phyloP scores from a whole-genome alignment of 2,329 filamentous ascomycete species.

The Tolypocladium pustulatum region DNA sequence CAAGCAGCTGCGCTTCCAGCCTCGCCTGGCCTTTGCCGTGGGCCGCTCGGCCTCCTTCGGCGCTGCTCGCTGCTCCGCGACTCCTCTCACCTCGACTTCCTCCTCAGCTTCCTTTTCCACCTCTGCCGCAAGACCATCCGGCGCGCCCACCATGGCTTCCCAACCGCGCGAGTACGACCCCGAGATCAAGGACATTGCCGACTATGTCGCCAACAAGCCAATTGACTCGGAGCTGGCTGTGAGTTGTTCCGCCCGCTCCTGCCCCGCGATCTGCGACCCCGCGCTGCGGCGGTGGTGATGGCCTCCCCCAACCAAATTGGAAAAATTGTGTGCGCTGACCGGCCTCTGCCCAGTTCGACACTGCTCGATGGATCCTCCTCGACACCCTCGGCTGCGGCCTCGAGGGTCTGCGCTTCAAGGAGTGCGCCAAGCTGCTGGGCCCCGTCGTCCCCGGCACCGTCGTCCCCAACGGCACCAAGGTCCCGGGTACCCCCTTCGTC shows the following conservation, averaged over 20 bases:
- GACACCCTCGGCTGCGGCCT: constrained; percentile 96
- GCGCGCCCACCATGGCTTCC: constrained; percentile 39
- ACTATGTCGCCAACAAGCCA: constrained; percentile 85
- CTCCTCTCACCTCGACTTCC: constrained; percentile 16
- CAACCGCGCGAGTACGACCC: constrained; percentile 63
- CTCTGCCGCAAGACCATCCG: constrained; percentile 33
- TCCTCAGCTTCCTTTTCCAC: constrained; percentile 32
- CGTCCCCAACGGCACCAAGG: constrained; percentile 84
- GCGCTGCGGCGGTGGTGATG: not conserved
- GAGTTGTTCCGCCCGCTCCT: constrained; percentile 29
- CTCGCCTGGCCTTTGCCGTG: constrained; percentile 18
- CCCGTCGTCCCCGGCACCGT: constrained; percentile 82
- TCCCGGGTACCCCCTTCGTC: constrained; percentile 86
- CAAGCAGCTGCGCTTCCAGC: constrained; percentile 39
- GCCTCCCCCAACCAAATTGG: not conserved
- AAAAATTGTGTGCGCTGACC: not conserved
- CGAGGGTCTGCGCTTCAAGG: constrained; percentile 88
- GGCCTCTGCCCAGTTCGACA: constrained; percentile 60
- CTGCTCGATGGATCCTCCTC: constrained; percentile 90
- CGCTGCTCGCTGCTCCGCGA: constrained; percentile 18
- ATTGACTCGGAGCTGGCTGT: constrained; percentile 90
- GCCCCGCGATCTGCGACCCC: not conserved
- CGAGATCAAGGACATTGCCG: constrained; percentile 90
- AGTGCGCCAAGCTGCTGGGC: constrained; percentile 90
- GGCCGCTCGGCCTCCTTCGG: constrained; percentile 13